A percentile compares a stretch with the other conserved stretches of the same genome.
These are phyloP conservation scores for Lactuca saligna DNA, from an alignment of 129 eudicot genomes.

Conservation along the genomic window DNA sequence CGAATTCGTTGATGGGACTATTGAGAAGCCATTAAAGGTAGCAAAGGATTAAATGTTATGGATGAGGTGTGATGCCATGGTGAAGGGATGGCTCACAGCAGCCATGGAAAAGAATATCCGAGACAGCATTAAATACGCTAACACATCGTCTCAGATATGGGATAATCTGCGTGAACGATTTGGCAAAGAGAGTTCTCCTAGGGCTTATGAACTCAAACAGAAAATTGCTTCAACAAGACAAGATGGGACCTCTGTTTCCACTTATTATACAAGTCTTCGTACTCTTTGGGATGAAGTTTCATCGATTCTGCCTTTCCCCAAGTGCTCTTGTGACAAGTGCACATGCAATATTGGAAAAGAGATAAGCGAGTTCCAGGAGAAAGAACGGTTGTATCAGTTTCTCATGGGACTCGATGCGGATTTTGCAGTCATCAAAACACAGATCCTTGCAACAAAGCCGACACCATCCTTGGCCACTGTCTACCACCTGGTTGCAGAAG, in stretches of 20 bases:
- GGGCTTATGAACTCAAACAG: neutral
- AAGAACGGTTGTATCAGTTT: neutral
- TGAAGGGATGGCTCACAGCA: neutral
- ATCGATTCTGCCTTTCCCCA: neutral
- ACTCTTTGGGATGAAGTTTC: neutral
- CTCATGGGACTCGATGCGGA: neutral
- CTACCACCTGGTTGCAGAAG: neutral
- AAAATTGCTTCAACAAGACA: neutral
- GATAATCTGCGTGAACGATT: neutral
- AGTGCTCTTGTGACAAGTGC: neutral
- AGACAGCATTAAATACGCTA: neutral
- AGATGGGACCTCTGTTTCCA: too few species aligned
- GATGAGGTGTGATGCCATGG: neutral
- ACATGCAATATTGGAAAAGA: neutral
- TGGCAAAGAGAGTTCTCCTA: neutral
- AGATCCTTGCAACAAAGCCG: neutral
- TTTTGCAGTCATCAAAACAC: neutral
- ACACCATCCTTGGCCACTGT: neutral
- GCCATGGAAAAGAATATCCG: neutral
- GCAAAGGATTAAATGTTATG: neutral
- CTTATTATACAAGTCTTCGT: neutral
- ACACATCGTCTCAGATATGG: neutral
- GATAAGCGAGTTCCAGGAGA: neutral
- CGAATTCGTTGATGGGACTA: neutral
- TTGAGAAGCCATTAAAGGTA: neutral